A percentile compares a stretch with the other conserved stretches of the same genome.
These are phyloP conservation scores for Lyophyllum shimeji DNA, from an alignment of 768 basidiomycete genomes.

Conservation along the genomic window DNA sequence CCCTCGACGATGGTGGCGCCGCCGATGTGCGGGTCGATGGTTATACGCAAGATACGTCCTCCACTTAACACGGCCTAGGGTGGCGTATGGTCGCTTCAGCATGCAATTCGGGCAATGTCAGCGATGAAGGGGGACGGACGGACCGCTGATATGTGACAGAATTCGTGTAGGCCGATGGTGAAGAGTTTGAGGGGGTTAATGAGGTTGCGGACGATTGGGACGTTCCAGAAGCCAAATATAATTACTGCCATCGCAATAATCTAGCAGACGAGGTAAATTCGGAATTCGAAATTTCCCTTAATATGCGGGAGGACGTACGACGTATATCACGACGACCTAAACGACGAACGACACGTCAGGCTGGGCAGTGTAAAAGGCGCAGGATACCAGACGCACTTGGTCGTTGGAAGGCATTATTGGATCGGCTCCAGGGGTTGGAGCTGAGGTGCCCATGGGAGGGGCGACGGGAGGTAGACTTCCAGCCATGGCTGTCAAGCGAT, in stretches of 20 bases:
- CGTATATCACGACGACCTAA: conserved; percentile 75
- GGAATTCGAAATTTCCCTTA: background rate
- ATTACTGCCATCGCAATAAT: conserved; percentile 84
- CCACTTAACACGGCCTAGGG: conserved; percentile 74
- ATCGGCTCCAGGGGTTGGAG: conserved; percentile 31
- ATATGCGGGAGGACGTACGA: conserved; percentile 46
- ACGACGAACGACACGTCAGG: background rate
- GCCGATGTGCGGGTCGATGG: conserved; percentile 82
- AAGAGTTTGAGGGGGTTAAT: conserved; percentile 86
- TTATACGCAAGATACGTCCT: conserved; percentile 74
- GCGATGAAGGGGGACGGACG: conserved; percentile 28
- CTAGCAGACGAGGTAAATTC: conserved; percentile 33
- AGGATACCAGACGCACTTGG: conserved; percentile 48
- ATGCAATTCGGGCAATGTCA: background rate
- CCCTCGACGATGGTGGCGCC: conserved; percentile 78
- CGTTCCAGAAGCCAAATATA: conserved; percentile 87
- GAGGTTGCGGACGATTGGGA: conserved; percentile 73
- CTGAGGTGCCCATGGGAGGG: conserved; percentile 37
- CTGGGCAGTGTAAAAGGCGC: no score
- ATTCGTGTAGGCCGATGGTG: conserved; percentile 87
- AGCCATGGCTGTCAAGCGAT: conserved; percentile 18
- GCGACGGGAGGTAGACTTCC: conserved; percentile 45
- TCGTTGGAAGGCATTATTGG: conserved; percentile 66
- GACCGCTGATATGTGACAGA: conserved; percentile 80
- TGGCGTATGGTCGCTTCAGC: conserved; percentile 5